Evolutionary conservation across 306 rosid genomes (phyloP).

Genomic region (Malus domestica): ASM211411v1 NC_041805.1:17521001-17521500

Average conservation of each 20-base stretch:
- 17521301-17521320: conserved; percentile 6
- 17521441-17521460: background rate
- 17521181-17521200: background rate
- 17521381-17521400: background rate
- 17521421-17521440: background rate
- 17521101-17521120: conserved; percentile 25
- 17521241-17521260: conserved; percentile 27
- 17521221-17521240: conserved; percentile 26
- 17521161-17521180: background rate
- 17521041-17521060: conserved; percentile 18
- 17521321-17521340: background rate
- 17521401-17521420: background rate
- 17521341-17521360: background rate
- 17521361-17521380: background rate
- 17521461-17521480: background rate
- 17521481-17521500: background rate
- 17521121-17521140: conserved; percentile 18
- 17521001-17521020: background rate
- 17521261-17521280: conserved; percentile 16
- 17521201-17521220: background rate
- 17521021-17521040: conserved; percentile 15
- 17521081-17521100: conserved; percentile 9
- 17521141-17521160: conserved; percentile 2
- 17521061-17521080: conserved; percentile 19
- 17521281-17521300: conserved; percentile 17